Conservation (phyloP, 257 asterid species). For the Lycium barbarum region DNA sequence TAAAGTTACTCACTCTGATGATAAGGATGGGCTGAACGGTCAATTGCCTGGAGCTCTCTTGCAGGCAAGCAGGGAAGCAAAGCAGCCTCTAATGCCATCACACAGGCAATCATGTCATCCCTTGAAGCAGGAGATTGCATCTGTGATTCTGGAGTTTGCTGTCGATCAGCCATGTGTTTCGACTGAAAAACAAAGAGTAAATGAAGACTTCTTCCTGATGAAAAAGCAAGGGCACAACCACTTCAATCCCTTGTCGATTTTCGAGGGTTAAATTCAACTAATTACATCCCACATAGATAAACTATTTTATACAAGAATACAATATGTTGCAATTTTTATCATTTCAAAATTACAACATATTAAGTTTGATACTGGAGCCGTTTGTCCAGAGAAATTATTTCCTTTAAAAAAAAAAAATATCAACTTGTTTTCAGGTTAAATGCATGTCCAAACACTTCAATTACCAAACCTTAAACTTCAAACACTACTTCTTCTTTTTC, state of each 20-base stretch:
- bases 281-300: background rate
- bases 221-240: background rate
- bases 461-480: no score
- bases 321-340: background rate
- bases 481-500: no score
- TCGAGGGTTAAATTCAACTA: background rate
- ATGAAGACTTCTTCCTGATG: background rate
- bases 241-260: background rate
- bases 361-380: no score
- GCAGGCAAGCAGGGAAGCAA: constrained; percentile 96
- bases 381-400: no score
- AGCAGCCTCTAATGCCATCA: constrained; percentile 89
- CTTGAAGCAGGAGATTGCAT: constrained; percentile 50
- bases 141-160: constrained; percentile 49
- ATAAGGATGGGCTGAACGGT: constrained; percentile 96
- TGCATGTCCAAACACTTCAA: no score
- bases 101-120: constrained; percentile 83
- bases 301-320: background rate
- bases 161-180: constrained; percentile 64
- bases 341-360: background rate
- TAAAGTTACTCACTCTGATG: constrained; percentile 74
- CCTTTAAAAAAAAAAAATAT: no score
- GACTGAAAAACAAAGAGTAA: background rate
- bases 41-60: constrained; percentile 92
- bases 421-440: no score